Evolutionary conservation across 768 basidiomycete species (phyloP).

Genomic region (Tylopilus subfusipes): DNA sequence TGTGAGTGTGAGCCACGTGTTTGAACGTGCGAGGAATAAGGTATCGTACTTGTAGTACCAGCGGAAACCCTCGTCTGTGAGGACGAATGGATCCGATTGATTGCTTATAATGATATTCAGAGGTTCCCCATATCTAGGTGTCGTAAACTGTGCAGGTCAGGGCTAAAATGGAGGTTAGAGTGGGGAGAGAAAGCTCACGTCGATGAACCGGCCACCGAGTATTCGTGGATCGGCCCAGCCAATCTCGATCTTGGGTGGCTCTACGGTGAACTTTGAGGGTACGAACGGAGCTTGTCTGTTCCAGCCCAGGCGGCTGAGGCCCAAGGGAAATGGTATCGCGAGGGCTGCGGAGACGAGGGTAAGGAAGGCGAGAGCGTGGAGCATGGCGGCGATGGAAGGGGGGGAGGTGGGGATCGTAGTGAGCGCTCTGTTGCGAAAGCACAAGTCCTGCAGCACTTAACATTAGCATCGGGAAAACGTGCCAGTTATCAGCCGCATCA

Average conservation of each 20-base stretch:
- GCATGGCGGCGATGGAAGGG: conserved; percentile 12
- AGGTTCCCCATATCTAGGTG: conserved; percentile 67
- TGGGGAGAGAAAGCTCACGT: conserved; percentile 47
- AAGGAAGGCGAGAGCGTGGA: conserved; percentile 8
- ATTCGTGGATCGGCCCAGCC: conserved; percentile 68
- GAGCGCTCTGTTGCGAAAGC: neutral
- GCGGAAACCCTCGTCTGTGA: conserved; percentile 69
- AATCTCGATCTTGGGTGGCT: conserved; percentile 22
- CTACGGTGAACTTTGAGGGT: neutral
- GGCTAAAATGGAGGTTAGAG: neutral
- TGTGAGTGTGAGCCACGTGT: neutral
- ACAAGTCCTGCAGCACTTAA: neutral
- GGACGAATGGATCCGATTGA: conserved; percentile 72
- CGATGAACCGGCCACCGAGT: conserved; percentile 70
- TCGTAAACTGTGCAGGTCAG: conserved; percentile 52
- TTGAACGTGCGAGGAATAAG: neutral
- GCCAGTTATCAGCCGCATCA: conserved; percentile 8
- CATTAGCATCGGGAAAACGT: neutral
- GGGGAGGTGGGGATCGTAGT: too few relatives aligned
- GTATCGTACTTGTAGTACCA: conserved; percentile 58
- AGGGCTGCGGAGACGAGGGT: conserved; percentile 11
- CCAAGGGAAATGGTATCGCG: conserved; percentile 12
- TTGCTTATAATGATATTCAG: conserved; percentile 81
- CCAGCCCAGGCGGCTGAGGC: neutral
- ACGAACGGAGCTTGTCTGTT: conserved; percentile 9